These are phyloP conservation scores for Xerocomellus amylosporus DNA, from an alignment of 768 basidiomycete genomes.

Conservation along the genomic window DNA sequence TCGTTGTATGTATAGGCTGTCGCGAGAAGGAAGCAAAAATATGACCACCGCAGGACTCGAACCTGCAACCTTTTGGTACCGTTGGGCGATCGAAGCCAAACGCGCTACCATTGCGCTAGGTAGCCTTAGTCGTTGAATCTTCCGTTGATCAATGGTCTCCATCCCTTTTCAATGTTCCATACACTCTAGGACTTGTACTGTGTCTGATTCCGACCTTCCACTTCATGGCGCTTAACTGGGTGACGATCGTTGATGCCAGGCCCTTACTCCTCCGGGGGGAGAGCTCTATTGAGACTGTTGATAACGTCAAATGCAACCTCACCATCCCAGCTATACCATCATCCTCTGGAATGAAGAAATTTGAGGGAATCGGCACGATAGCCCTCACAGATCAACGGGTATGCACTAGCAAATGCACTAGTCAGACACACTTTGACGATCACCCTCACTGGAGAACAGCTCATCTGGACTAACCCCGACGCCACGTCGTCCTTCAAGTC, in stretches of 20 bases:
- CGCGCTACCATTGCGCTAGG: conserved; percentile 95
- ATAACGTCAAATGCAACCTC: conserved; percentile 59
- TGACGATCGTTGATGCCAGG: conserved; percentile 54
- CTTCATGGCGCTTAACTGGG: conserved; percentile 77
- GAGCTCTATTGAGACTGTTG: conserved; percentile 51
- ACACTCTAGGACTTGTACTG: not conserved
- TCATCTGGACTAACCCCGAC: conserved; percentile 54
- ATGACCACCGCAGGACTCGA: conserved; percentile 93
- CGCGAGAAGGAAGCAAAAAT: conserved; percentile 9
- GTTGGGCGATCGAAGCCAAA: conserved; percentile 83
- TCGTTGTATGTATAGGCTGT: not conserved
- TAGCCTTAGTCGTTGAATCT: conserved; percentile 39
- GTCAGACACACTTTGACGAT: conserved; percentile 2
- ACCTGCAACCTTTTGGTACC: conserved; percentile 94
- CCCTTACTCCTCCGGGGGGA: conserved; percentile 68
- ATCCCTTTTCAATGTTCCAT: not conserved
- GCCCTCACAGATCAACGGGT: conserved; percentile 76
- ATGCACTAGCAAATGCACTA: conserved; percentile 22
- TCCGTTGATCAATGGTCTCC: not conserved
- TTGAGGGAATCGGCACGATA: conserved; percentile 57
- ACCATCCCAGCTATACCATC: conserved; percentile 53
- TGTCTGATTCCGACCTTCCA: not conserved
- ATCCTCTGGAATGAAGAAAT: conserved; percentile 51
- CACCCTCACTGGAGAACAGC: conserved; percentile 37
- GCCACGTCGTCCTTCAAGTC: conserved; percentile 38